phyloP scores from a whole-genome alignment of 345 rosid species.

The Triadica sebifera region DNA sequence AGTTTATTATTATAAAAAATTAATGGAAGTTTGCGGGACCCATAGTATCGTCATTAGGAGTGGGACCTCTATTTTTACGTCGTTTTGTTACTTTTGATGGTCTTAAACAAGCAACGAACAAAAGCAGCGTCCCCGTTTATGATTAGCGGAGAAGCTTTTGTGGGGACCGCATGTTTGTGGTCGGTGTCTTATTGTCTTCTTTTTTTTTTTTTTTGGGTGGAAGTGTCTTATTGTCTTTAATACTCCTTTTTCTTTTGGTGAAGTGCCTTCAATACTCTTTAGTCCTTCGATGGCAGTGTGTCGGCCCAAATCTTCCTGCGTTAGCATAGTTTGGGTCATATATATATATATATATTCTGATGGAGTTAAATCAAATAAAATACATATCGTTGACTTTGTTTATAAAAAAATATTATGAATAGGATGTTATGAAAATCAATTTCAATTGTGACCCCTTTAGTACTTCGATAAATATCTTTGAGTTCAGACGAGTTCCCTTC shows the following conservation, averaged over 20 bases:
- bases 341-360: too few species aligned
- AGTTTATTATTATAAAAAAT: background rate
- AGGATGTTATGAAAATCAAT: too few species aligned
- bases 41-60: background rate
- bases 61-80: background rate
- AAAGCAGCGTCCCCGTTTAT: background rate
- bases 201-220: too few species aligned
- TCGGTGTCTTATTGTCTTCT: conserved; percentile 31
- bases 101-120: conserved; percentile 24
- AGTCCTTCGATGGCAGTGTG: conserved; percentile 18
- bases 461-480: too few species aligned
- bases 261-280: conserved; percentile 19
- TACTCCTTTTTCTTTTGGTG: too few species aligned
- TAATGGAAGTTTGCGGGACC: conserved; percentile 10
- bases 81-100: conserved; percentile 35
- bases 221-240: too few species aligned
- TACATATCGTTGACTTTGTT: background rate
- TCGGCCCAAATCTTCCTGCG: conserved; percentile 23
- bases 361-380: too few species aligned
- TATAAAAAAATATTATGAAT: background rate
- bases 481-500: too few species aligned
- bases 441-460: too few species aligned
- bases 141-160: conserved; percentile 32
- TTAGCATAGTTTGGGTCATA: conserved; percentile 16
- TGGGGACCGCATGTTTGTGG: conserved; percentile 26